These are phyloP conservation scores for Nakazawaea pomicola DNA, from an alignment of 805 yeast species.

Conservation along the genomic window DNA sequence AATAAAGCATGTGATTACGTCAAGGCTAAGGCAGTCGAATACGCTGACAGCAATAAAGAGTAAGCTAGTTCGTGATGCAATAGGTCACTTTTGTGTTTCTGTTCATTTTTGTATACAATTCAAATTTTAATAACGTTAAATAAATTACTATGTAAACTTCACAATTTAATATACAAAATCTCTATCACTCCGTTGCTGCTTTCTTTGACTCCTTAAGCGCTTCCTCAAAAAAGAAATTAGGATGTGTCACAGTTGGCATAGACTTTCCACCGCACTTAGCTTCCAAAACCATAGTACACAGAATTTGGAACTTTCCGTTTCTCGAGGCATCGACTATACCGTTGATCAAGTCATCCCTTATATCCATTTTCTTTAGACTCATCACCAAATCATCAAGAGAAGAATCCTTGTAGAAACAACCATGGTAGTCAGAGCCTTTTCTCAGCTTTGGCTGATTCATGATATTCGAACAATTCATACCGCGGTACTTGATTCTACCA, in stretches of 20 bases:
- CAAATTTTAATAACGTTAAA: not conserved
- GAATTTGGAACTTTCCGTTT: constrained; percentile 70
- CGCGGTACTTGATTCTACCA: constrained; percentile 75
- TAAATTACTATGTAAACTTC: not conserved
- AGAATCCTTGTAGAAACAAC: constrained; percentile 88
- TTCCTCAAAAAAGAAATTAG: constrained; percentile 13
- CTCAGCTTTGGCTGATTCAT: constrained; percentile 66
- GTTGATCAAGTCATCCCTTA: constrained; percentile 50
- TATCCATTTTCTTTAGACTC: constrained; percentile 59
- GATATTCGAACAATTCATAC: constrained; percentile 81
- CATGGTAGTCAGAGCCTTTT: constrained; percentile 67
- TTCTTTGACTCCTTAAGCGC: constrained; percentile 9
- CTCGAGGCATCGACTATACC: constrained; percentile 64
- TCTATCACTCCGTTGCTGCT: not conserved
- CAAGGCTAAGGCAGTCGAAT: constrained; percentile 86
- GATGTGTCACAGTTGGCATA: constrained; percentile 13
- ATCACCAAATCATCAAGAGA: constrained; percentile 54
- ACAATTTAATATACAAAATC: not conserved
- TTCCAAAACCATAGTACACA: constrained; percentile 88
- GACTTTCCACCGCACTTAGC: constrained; percentile 14
- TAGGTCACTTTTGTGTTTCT: too few relatives aligned
- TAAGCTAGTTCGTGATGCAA: not conserved
- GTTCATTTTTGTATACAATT: too few relatives aligned
- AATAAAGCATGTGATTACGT: constrained; percentile 73
- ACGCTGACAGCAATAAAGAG: constrained; percentile 17